phyloP scores from a whole-genome alignment of 176 grass and related monocot genomes.

The Themeda triandra region DNA sequence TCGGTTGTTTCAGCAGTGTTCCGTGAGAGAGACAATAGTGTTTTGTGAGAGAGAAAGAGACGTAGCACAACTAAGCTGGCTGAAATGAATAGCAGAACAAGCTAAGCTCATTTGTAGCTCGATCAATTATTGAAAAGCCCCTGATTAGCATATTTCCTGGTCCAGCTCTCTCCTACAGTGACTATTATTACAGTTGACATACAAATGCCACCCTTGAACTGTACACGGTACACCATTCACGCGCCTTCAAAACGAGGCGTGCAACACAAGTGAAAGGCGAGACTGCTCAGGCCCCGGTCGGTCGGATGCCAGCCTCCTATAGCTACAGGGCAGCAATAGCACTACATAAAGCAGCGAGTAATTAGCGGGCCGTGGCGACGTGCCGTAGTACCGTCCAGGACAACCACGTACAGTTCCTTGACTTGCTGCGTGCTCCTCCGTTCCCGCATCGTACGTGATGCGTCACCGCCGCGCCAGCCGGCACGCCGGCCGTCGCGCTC shows the following conservation, averaged over 20 bases:
- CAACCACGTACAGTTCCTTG: neutral
- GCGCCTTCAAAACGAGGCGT: neutral
- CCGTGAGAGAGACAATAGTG: too few relatives aligned
- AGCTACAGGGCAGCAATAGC: neutral
- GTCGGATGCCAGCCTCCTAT: neutral
- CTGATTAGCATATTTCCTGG: neutral
- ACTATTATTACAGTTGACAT: neutral
- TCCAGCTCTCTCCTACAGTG: neutral
- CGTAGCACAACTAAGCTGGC: too few relatives aligned
- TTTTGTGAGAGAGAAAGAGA: too few relatives aligned
- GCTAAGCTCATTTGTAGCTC: neutral
- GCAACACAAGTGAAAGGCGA: slow-evolving; percentile 11
- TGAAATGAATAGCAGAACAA: too few relatives aligned
- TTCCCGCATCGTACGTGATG: neutral
- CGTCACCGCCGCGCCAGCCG: neutral
- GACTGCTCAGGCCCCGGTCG: neutral
- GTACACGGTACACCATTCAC: neutral
- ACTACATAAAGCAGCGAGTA: neutral
- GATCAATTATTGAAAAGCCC: neutral
- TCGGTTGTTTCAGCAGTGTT: too few relatives aligned
- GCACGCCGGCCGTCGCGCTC: neutral
- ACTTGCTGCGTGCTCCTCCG: neutral
- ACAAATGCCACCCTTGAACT: neutral
- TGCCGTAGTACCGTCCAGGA: neutral
- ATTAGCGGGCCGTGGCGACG: slow-evolving; percentile 11